Base-by-base conservation (phyloP, 768 basidiomycete genomes). In the Tricholoma bakamatsutake region DNA sequence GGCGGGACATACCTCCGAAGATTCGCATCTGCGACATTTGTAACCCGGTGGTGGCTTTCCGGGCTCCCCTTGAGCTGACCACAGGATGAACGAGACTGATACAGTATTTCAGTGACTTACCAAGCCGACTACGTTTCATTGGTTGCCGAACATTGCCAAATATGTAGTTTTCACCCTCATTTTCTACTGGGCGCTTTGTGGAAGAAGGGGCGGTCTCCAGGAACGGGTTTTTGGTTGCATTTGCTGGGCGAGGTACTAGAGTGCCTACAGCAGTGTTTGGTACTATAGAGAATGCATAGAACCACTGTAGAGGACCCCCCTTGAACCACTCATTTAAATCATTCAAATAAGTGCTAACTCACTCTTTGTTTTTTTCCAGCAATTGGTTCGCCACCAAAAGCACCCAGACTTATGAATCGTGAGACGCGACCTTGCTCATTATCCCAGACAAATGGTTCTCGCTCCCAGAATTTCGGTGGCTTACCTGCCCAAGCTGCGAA, bases 241-340 rank as follows among this genome's bases (percentile, higher is more conserved):
- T 90, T 0, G 77, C 64, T 13, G 90, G 88, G 4, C 64, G 76
- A 17, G 75, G 66, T 12, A 66, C 62, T 7, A 74, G 65, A 13
- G 72, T 68, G 10, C 66, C 69, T 24, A 68, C 61, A 4, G 74
- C 62, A 21, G 73, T 68, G 43, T 77, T 75, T 2, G 91, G 84
- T 0, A 81, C 71, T 51, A 99, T 89, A 24, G 83, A 85, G 70
- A 98, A 98, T 2, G 97, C 97, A 71, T 99, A 99, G 73, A 97
- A 98, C 88, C 93, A 98, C 95, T 98, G 61, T 24, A 35, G 59
- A 48, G 60, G 39, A 55, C 55, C 47, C 21, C 55, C 47, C 40
- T 50, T 52, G 11, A 45, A 39, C 59, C 15, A 50, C 28, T 47
- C 34, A 56, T 42, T 13, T 4, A n/a, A 21, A 56, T 5, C 21